Evolutionary conservation across 2,329 filamentous ascomycete species (phyloP), one percentile per base, ranked within the genome.

Genomic region (Plenodomus lindquistii): DNA sequence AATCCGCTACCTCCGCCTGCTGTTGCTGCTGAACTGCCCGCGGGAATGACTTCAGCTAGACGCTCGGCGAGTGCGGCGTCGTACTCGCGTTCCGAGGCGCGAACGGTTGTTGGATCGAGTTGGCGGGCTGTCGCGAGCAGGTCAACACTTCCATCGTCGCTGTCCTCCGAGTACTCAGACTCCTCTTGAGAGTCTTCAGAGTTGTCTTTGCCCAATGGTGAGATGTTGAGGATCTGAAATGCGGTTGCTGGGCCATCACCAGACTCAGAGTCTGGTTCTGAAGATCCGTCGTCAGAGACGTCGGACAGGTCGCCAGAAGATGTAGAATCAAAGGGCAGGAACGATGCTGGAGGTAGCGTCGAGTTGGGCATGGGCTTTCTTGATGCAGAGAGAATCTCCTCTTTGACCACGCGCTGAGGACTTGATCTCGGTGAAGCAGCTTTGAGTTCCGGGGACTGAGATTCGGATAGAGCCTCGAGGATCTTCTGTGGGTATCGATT

Each of bases 361-460:
- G 77, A 78, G 11, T 69, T 75, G 0, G 74, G 73, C 6, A 79
- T 40, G 79, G 93, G 42, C 75, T 93, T 41, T 78, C 87, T 48
- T 81, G 93, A 53, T 75, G 88, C 48, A 77, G 90, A 56, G 74
- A 87, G 36, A 77, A 86, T 63, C 78, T 92, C 18, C 75, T 95
- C 18, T 71, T 81, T 47, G 85, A 96, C 76, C 1, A 64, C 44
- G 2, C 50, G 49, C 34, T 54, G 57, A 4, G 50, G 43, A 13
- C 49, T 52, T 10, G 46, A 13, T 4, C 49, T 42, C 20, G 42
- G 36, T 22, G 44, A 24, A 42, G 49, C 17, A 18, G 44, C 24
- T 16, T 37, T 16, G 4, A 13, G 18, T 38, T 60, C 37, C 38
- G 48, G 38, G 11, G 50, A 42, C 18, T 48, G 4, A 15, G 46